Evolutionary conservation across 2,329 filamentous ascomycete genomes (phyloP), one percentile per base, ranked within the genome.

Genomic region (Salinomyces thailandicus): DNA sequence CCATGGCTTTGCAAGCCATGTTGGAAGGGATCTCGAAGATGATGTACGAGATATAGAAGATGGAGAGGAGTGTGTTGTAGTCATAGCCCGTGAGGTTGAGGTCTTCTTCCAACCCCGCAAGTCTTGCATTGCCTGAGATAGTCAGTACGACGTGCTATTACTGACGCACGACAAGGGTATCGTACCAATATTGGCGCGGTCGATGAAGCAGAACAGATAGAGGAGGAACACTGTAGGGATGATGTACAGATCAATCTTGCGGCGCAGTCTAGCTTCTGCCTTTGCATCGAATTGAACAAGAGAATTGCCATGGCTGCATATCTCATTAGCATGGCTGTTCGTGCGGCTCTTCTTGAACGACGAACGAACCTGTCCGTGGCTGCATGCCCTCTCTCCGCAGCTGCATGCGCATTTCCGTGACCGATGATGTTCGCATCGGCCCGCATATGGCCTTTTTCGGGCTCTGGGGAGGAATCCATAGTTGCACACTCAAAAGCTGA

Each of bases 31-130:
- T 79, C 55, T 84, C 75, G 46, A 81, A 81, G 32, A 84, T 17
- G 48, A 84, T 82, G 58, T 85, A 85, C 5, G 73, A 74, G 52
- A 85, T 67, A 58, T 81, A 85, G 60, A 85, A 85, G 44, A 77
- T 54, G 9, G 77, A 77, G 3, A 85, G 66, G 2, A 83, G 64
- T 17, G 61, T 60, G 51, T 85, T 85, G 63, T 83, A 85, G 33
- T 52, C 45, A 14, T 31, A 13, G 28, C 28, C 28, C 28, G 12
- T 31, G 9, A 31, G 15, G 15, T 16, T 16, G 9, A 31, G 28
- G n/a, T 31, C 28, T 16, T 31, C 15, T 9, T 31, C 28, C 3
- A 31, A 15, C 9, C 28, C 28, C 11, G 28, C 28, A 11, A 61
- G 53, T 27, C 55, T 55, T n/a, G 60, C 59, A 41, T 62, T 62